Conservation (phyloP, 2,329 filamentous ascomycete species). For the Trichoderma sp. region DNA sequence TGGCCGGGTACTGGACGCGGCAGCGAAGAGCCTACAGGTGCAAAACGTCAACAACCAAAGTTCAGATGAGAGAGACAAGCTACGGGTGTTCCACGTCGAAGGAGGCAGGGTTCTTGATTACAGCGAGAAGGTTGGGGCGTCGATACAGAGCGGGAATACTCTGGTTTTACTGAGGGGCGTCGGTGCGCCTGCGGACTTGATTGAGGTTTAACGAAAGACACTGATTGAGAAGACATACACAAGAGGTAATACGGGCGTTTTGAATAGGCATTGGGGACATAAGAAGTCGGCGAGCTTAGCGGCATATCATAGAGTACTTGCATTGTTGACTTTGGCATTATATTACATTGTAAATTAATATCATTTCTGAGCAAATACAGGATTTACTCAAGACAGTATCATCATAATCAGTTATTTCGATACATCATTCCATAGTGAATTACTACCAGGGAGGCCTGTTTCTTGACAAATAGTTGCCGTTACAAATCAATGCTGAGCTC, state of each 20-base stretch:
- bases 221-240: background rate
- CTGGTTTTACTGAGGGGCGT: constrained; percentile 85
- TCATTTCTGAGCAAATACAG: background rate
- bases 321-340: background rate
- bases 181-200: constrained; percentile 72
- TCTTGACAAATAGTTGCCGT: background rate
- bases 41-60: constrained; percentile 81
- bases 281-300: background rate
- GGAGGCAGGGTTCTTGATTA: constrained; percentile 84
- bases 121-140: constrained; percentile 75
- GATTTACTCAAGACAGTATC: background rate
- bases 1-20: constrained; percentile 75
- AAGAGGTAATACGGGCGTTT: background rate
- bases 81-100: constrained; percentile 92
- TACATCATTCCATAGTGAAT: background rate
- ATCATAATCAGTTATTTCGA: background rate
- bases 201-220: constrained; percentile 42
- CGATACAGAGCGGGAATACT: constrained; percentile 78
- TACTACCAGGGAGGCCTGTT: rapidly evolving
- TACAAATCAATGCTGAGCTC: background rate
- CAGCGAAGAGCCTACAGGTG: constrained; percentile 73
- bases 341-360: background rate
- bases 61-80: constrained; percentile 70
- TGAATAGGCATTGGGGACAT: background rate
- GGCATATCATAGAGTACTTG: background rate